Evolutionary conservation across 805 yeast species (phyloP).

Genomic region (Kodamaea laetipori): DNA sequence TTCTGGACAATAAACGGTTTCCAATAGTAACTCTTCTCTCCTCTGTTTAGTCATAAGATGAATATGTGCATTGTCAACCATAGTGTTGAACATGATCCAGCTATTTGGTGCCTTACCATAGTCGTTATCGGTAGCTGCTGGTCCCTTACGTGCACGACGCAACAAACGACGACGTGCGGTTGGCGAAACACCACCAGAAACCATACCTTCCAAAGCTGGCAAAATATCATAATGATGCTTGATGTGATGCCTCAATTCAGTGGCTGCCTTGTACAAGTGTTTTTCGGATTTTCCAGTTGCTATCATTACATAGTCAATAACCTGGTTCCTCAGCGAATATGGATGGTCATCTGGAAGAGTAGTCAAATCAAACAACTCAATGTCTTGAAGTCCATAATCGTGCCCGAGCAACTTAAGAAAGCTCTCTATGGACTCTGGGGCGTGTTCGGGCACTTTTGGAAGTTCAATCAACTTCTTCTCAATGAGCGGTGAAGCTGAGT

Average conservation of each 20-base stretch:
- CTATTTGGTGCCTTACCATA: conserved; percentile 63
- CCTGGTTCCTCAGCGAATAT: conserved; percentile 28
- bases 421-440: conserved; percentile 55
- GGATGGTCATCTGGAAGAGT: conserved; percentile 34
- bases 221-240: conserved; percentile 46
- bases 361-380: conserved; percentile 66
- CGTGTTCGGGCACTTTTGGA: conserved; percentile 59
- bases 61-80: conserved; percentile 60
- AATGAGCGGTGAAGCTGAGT: conserved; percentile 34
- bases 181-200: conserved; percentile 54
- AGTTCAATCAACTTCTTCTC: conserved; percentile 28
- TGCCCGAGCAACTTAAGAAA: conserved; percentile 51
- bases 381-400: conserved; percentile 66
- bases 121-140: conserved; percentile 53
- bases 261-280: conserved; percentile 73
- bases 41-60: conserved; percentile 75
- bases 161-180: conserved; percentile 42
- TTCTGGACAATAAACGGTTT: conserved; percentile 59
- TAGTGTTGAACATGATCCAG: conserved; percentile 82
- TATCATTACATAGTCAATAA: conserved; percentile 48
- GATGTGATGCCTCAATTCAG: conserved; percentile 55
- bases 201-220: conserved; percentile 71
- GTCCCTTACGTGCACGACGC: conserved; percentile 56
- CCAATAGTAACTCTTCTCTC: conserved; percentile 69
- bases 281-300: conserved; percentile 75